A percentile compares a stretch with the other conserved stretches of the same genome.
Evolutionary conservation across 768 basidiomycete species (phyloP).

Genomic region (Thelephora aurantiotincta): DNA sequence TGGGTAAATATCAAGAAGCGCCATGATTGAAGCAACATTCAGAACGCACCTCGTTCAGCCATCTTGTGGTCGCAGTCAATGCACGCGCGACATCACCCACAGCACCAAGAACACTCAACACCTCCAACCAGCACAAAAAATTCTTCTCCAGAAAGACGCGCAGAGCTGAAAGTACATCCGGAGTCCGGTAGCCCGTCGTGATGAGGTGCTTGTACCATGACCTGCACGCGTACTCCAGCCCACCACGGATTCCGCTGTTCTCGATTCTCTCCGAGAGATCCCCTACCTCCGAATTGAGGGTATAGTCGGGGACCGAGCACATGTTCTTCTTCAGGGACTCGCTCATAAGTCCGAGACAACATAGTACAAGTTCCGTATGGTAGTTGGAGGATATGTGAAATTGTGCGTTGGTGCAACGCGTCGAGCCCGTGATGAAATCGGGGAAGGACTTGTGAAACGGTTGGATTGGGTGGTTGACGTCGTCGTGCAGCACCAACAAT

Average conservation of each 20-base stretch:
- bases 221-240: neutral
- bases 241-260: neutral
- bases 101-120: neutral
- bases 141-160: neutral
- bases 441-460: neutral
- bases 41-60: too few relatives aligned
- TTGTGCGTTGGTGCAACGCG: neutral
- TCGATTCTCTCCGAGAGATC: neutral
- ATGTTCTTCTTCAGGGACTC: neutral
- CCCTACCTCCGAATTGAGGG: neutral
- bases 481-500: neutral
- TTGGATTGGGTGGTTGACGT: neutral
- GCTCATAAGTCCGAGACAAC: neutral
- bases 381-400: neutral
- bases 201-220: conserved; percentile 1
- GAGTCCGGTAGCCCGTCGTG: neutral
- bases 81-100: too few relatives aligned
- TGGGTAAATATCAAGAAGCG: too few relatives aligned
- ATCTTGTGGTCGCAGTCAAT: too few relatives aligned
- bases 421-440: neutral
- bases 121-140: conserved; percentile 1
- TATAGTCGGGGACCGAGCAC: neutral
- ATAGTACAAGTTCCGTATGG: neutral
- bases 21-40: too few relatives aligned
- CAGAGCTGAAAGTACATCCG: neutral